Evolutionary conservation across 805 yeast species (phyloP).

Genomic region (Cyberlindnera mycetangii): DNA sequence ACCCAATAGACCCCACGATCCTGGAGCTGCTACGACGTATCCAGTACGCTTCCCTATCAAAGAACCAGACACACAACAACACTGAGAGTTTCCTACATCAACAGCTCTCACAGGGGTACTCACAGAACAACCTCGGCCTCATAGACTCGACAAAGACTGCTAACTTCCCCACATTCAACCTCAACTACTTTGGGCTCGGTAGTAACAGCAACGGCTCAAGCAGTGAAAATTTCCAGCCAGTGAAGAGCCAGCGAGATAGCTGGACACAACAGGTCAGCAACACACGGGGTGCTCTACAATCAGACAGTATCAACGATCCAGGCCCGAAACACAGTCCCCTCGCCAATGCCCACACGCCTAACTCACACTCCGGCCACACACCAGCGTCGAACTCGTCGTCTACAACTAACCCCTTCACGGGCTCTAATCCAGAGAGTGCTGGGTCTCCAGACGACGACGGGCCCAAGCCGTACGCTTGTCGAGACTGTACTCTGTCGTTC

Average conservation of each 20-base stretch:
- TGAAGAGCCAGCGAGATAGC: not conserved
- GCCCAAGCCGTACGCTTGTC: conserved; percentile 51
- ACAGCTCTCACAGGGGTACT: conserved; percentile 6
- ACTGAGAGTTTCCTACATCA: conserved; percentile 3
- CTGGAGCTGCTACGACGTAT: conserved; percentile 54
- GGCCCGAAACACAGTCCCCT: conserved; percentile 7
- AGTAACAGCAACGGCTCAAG: not conserved
- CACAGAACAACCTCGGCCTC: conserved; percentile 2
- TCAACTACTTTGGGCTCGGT: conserved; percentile 24
- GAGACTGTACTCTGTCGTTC: conserved; percentile 59
- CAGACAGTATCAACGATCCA: conserved; percentile 5
- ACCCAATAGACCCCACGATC: conserved; percentile 60
- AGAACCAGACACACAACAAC: not conserved
- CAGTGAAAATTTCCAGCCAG: not conserved
- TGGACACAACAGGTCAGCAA: conserved; percentile 2
- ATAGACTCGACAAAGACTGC: conserved; percentile 16
- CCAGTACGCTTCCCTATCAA: conserved; percentile 43
- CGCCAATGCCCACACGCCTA: not conserved
- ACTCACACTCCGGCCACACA: not conserved
- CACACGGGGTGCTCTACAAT: not conserved
- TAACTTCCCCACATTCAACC: conserved; percentile 29
- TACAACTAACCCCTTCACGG: conserved; percentile 1
- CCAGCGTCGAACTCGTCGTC: not conserved
- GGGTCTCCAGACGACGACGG: conserved; percentile 13
- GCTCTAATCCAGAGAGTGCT: not conserved